Conservation (phyloP, 495 filamentous ascomycete genomes). For the Hypoxylon perforatum region DNA sequence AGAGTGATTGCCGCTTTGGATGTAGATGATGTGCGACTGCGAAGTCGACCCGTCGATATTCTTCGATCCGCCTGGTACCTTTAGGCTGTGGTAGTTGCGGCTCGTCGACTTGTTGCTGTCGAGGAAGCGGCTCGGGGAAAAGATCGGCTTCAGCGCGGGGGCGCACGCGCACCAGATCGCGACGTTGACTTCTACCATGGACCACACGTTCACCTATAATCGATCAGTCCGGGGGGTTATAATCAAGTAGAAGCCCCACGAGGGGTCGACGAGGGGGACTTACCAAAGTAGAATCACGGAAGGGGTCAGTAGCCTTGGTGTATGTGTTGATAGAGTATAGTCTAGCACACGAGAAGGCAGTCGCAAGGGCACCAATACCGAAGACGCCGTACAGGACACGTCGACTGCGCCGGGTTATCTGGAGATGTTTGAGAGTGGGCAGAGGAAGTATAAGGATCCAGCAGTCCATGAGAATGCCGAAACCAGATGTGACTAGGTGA, state of each 20-base stretch:
- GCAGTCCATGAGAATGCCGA: conserved; percentile 64
- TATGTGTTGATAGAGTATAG: conserved; percentile 56
- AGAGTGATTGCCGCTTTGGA: conserved; percentile 13
- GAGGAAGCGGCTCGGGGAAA: conserved; percentile 33
- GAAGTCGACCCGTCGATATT: conserved; percentile 23
- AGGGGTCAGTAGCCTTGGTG: conserved; percentile 48
- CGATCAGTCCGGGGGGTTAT: neutral
- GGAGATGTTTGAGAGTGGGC: conserved; percentile 53
- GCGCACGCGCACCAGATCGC: conserved; percentile 48
- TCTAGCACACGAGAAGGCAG: conserved; percentile 56
- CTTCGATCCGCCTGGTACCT: conserved; percentile 3
- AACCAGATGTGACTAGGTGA: conserved; percentile 54
- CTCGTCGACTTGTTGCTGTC: conserved; percentile 19
- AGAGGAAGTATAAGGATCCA: conserved; percentile 64
- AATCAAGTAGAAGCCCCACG: no score
- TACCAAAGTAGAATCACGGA: conserved; percentile 50
- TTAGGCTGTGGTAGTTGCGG: conserved; percentile 25
- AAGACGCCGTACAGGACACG: conserved; percentile 61
- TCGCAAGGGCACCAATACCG: conserved; percentile 58
- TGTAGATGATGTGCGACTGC: conserved; percentile 24
- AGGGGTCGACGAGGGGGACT: neutral
- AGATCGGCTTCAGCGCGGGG: conserved; percentile 44
- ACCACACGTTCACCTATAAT: conserved; percentile 57
- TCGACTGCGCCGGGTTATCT: conserved; percentile 52
- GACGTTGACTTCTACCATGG: conserved; percentile 53